A percentile compares a stretch with the other conserved stretches of the same genome.
Evolutionary conservation across 768 basidiomycete genomes (phyloP).

Genomic region (Tricholoma hemisulphureum): DNA sequence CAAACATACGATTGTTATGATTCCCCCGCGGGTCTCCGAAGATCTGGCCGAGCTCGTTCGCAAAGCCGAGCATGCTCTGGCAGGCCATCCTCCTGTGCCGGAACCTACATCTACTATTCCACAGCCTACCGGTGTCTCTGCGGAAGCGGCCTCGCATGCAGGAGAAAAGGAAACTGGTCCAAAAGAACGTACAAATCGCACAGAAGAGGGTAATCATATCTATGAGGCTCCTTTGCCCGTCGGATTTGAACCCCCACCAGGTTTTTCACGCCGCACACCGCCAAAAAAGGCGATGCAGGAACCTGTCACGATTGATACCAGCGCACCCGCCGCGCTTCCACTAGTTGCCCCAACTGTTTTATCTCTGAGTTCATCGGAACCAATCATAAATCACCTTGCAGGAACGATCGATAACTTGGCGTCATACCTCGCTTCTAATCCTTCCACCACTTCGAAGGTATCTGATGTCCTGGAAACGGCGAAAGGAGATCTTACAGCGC

Average conservation of each 20-base stretch:
- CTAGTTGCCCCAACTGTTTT: slow-evolving; percentile 79
- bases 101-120: slow-evolving; percentile 23
- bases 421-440: slow-evolving; percentile 74
- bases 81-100: slow-evolving; percentile 36
- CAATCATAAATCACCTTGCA: slow-evolving; percentile 91
- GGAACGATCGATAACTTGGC: slow-evolving; percentile 91
- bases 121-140: slow-evolving; percentile 8
- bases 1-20: slow-evolving; percentile 15
- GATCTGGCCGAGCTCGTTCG: slow-evolving; percentile 66
- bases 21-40: slow-evolving; percentile 46
- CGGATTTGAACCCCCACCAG: slow-evolving; percentile 92
- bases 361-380: slow-evolving; percentile 73
- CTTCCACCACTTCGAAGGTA: slow-evolving; percentile 64
- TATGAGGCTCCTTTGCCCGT: slow-evolving; percentile 81
- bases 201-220: slow-evolving; percentile 36
- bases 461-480: slow-evolving; percentile 77
- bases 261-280: slow-evolving; percentile 65
- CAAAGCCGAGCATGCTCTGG: slow-evolving; percentile 72
- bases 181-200: slow-evolving; percentile 8
- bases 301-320: slow-evolving; percentile 22
- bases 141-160: not conserved
- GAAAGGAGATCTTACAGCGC: slow-evolving; percentile 73
- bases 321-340: slow-evolving; percentile 52
- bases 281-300: slow-evolving; percentile 38
- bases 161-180: not conserved